Evolutionary conservation across 495 filamentous ascomycete genomes (phyloP), one percentile per base, ranked within the genome.

Genomic region (Polyplosphaeria fusca): DNA sequence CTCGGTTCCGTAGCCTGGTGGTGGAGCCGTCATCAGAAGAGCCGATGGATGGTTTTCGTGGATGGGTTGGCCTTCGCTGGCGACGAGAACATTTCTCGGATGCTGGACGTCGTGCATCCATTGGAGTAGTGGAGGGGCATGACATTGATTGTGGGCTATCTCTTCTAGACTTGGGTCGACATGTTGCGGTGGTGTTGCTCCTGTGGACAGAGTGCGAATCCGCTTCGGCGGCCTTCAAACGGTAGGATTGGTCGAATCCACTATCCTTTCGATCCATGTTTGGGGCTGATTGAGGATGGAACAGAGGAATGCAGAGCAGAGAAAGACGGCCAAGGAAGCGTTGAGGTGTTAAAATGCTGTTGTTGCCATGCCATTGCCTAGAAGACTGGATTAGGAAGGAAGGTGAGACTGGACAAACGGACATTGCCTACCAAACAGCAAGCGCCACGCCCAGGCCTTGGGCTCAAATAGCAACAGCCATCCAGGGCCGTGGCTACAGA

Each of bases 251-350:
- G 35, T 58, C 60, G 48, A 63, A 59, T 26, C 60, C 55, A 42
- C 60, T 63, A 46, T 63, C 60, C 32, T 40, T 13, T 44, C 60
- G 54, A 25, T 44, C 20, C 60, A 63, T 63, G 44, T 45, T 49
- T 26, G 30, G 39, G 7, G 11, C 20, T 5, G 9, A 19, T 12
- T 42, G 39, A 19, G 37, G 13, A 49, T 58, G 35, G 14, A 47
- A 45, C 16, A 14, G 43, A 32, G 43, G 14, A 19, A 22, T 52
- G 16, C 19, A 18, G n/a, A n/a, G n/a, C n/a, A n/a, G n/a, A n/a
- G n/a, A n/a, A n/a, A n/a, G n/a, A n/a, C n/a, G n/a, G n/a, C n/a
- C n/a, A 19, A 26, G 38, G 22, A 11, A 16, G 30, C n/a, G 50
- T 40, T 50, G 20, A 27, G 25, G 18, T 28, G 37, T 28, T 30